Evolutionary conservation across 2,329 filamentous ascomycete genomes (phyloP).

Genomic region (Claviceps sp.): DNA sequence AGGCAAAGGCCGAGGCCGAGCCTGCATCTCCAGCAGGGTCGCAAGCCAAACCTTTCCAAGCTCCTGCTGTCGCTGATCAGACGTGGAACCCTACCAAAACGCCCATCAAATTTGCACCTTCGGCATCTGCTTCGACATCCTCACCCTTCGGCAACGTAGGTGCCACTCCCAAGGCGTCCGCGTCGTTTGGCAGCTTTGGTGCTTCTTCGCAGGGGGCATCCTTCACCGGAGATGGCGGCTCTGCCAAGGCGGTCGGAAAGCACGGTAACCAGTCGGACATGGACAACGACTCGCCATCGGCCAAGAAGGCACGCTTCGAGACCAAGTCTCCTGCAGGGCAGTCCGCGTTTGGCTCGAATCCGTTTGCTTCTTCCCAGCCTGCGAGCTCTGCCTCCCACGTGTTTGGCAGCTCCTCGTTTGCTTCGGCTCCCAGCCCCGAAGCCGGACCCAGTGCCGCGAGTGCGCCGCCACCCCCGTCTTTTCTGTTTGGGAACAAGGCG

Average conservation of each 20-base stretch:
- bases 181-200: conserved; percentile 23
- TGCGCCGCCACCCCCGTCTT: conserved; percentile 20
- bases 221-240: conserved; percentile 13
- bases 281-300: conserved; percentile 26
- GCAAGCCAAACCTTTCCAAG: conserved; percentile 5
- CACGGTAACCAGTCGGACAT: conserved; percentile 29
- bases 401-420: conserved; percentile 10
- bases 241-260: conserved; percentile 16
- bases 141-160: conserved; percentile 20
- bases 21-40: not conserved
- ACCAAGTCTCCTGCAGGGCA: conserved; percentile 17
- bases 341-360: conserved; percentile 14
- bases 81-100: conserved; percentile 32
- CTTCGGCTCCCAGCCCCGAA: conserved; percentile 9
- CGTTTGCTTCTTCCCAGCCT: conserved; percentile 21
- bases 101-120: conserved; percentile 40
- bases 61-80: conserved; percentile 21
- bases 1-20: not conserved
- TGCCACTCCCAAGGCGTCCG: conserved; percentile 20
- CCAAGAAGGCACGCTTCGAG: conserved; percentile 21
- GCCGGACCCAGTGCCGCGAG: conserved; percentile 14
- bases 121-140: conserved; percentile 15
- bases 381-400: conserved; percentile 13
- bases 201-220: conserved; percentile 19
- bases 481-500: conserved; percentile 22